Base-by-base conservation (phyloP, 345 rosid species). In the Anastatica hierochuntica region DNA sequence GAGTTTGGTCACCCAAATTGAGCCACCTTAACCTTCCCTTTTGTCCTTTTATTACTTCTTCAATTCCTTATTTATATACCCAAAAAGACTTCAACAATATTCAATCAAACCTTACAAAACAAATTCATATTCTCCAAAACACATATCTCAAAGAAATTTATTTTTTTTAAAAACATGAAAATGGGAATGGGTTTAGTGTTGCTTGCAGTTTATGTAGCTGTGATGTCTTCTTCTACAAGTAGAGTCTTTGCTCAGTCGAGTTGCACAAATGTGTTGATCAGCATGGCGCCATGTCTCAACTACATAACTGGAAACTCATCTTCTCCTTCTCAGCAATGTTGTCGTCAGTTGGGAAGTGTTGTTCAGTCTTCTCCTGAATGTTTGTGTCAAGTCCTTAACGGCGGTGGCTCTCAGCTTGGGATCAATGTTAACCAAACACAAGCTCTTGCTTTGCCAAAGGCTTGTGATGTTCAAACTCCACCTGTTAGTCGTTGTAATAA, bases 391-490 rank as follows among this genome's bases (percentile, higher is more conserved):
- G 83, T 73, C 58, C 83, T 87, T 14, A 78, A 72, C 39, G 90
- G 81, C 10, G 82, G 85, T 7, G 73, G 69, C 62, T 79, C 96
- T 27, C 79, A 87, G 9, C 68, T 88, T 3, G 96, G 98, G 12
- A 43, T 84, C 58, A 63, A 61, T 17, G 53, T 87, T 59, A 92
- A 92, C 73, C 84, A 70, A 63, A 81, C 88, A 11, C 92, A 60
- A 53, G 95, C 94, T 54, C 53, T 81, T 60, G 85, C 74, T 41
- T 69, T 92, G 17, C 95, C 95, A 4, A 68, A 43, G 4, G 82
- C 83, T 43, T 92, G 98, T 79, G 81, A 77, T 11, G 86, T 92
- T 56, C 84, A 82, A 61, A 84, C 98, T 59, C 94, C 90, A 17
- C 77, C 98, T 21, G 38, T 53, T 52, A 84, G 79, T 72, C 37